Percentiles rank a stretch among this genome's conserved stretches.
phyloP scores from a whole-genome alignment of 495 filamentous ascomycete genomes.

The Pseudoneurospora amorphoporcata region DNA sequence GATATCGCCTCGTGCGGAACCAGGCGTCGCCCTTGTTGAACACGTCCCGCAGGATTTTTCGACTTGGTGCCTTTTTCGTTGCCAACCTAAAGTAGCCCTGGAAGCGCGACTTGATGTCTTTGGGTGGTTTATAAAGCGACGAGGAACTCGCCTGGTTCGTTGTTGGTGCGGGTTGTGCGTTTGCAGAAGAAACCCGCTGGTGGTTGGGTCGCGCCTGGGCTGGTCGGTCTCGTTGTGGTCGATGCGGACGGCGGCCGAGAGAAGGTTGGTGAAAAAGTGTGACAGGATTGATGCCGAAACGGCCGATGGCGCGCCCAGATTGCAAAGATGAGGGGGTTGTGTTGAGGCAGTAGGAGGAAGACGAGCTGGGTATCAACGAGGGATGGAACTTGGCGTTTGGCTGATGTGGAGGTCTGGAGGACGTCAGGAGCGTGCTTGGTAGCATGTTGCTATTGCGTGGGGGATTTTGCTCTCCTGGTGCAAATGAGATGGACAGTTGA shows the following conservation, averaged over 20 bases:
- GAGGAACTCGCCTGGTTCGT: constrained; percentile 71
- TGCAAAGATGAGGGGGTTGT: too few species aligned
- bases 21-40: constrained; percentile 72
- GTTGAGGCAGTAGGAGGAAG: too few species aligned
- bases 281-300: constrained; percentile 57
- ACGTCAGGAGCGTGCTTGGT: neutral
- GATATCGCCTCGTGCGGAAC: constrained; percentile 78
- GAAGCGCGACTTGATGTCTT: constrained; percentile 53
- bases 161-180: constrained; percentile 40
- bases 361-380: neutral
- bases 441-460: neutral
- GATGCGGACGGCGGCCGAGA: constrained; percentile 53
- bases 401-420: neutral
- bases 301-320: constrained; percentile 65
- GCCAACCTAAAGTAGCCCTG: constrained; percentile 82
- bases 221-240: constrained; percentile 51
- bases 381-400: neutral
- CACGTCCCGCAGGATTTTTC: constrained; percentile 72
- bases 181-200: constrained; percentile 67
- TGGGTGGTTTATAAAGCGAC: constrained; percentile 56
- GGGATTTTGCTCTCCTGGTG: neutral
- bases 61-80: constrained; percentile 62
- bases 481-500: neutral
- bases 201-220: constrained; percentile 61
- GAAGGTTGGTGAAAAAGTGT: constrained; percentile 36